Base-by-base conservation (phyloP, 2,329 filamentous ascomycete genomes). In the Fusarium albosuccineum region DNA sequence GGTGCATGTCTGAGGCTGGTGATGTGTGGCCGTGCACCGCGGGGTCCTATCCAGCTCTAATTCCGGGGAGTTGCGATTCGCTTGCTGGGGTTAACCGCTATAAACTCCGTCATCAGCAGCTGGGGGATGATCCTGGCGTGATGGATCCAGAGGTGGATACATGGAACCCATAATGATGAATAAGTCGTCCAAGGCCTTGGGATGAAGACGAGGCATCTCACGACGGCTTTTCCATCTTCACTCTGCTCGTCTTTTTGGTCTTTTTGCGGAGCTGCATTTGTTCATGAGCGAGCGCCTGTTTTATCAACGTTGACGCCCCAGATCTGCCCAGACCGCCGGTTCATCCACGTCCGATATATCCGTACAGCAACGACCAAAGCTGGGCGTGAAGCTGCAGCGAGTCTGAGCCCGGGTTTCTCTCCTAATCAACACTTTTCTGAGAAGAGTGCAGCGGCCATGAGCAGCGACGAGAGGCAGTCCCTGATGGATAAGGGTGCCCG, bases 151-250 rank as follows among this genome's bases (percentile, higher is more conserved):
- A 33, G 48, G 48, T 51, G 48, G 27, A 53, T 29, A 22, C 33
- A 67, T 61, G 64, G 52, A 51, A 22, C 48, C 51, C 10, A n/a
- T 45, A 27, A 30, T 45, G 42, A 30, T 45, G 42, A 45, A 9
- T 11, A 45, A 45, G 17, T 39, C 13, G 13, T 33, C 9, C 5
- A 42, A 33, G 14, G 54, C 44, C 44, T 34, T 57, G 54, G 34
- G 54, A 68, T 68, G 66, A 60, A 60, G 48, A 54, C 48, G 34
- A 49, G 46, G 39, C 36, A 51, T 39, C 34, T 64, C 16, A 66
- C 54, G 27, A 59, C 36, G 16, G 13, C 17, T 34, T 45, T 50
- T 36, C 27, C 48, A 9, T 29, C 22, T 56, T 54, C 33, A 30
- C 37, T 51, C 16, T 22, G 27, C 34, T 49, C 58, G 36, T 30